Base-by-base conservation (phyloP, 2,329 filamentous ascomycete species). In the Drechslera avenae region DNA sequence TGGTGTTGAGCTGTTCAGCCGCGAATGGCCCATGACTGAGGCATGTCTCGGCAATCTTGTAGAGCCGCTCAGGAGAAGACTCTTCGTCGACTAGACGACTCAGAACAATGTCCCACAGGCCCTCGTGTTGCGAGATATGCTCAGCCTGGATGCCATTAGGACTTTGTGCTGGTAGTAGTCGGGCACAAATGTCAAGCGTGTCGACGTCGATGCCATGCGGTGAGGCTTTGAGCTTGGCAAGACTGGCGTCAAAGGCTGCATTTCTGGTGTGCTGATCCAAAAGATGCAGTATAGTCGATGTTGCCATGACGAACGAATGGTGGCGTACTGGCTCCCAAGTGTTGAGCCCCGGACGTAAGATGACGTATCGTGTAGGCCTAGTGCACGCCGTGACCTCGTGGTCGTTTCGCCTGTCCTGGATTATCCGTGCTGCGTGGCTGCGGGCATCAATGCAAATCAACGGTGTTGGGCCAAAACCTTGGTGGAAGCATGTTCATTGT, bases 1-100 rank as follows among this genome's bases (percentile, higher is more conserved):
- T 44, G 6, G 52, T 33, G 4, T 54, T 42, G 41, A 67, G 59
- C 5, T 63, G 39, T 1, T 34, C 26, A 12, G 43, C 36, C 8
- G 57, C 60, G 19, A 66, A 54, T 2, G 56, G 39, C 2, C 47
- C 40, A 48, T 66, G 58, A 33, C 46, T 55, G 3, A 63, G 45
- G 35, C 64, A 64, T 14, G 66, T 53, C 26, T 68, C 62, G 17
- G 64, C 61, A 9, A 73, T 52, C 19, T 42, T 43, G 41, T 66
- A 71, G 8, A 68, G 54, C 6, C 50, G 49, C 10, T 65, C 51
- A 4, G 59, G 32, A 21, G 59, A 47, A 3, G 46, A 19, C 21
- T 63, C 26, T 10, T 28, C 50, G 1, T 50, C 37, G 4, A 52
- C 49, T 16, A 70, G 57, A 9, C 50, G 58, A 8, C n/a, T n/a